phyloP scores from a whole-genome alignment of 805 yeast species.

The Saturnispora dispora region DNA sequence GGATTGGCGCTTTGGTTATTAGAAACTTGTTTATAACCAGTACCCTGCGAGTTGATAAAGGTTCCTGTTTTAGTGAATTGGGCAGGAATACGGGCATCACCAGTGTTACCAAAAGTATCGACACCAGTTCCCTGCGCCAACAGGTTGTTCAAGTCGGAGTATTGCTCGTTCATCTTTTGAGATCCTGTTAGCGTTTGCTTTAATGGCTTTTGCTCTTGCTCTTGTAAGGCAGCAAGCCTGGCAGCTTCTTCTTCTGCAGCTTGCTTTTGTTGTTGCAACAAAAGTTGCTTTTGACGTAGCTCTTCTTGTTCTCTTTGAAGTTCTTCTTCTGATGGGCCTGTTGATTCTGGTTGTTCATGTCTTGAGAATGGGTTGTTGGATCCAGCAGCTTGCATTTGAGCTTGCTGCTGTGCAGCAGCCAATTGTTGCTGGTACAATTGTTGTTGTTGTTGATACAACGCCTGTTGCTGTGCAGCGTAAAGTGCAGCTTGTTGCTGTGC shows the following conservation, averaged over 20 bases:
- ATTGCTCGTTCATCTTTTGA: constrained; percentile 44
- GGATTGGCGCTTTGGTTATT: constrained; percentile 42
- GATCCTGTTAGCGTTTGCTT: constrained; percentile 43
- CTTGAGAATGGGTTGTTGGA: constrained; percentile 31
- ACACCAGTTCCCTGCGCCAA: constrained; percentile 83
- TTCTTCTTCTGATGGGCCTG: constrained; percentile 29
- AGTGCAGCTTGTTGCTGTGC: constrained; percentile 18
- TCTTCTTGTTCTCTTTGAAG: constrained; percentile 44
- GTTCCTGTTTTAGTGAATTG: constrained; percentile 79
- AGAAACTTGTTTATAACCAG: constrained; percentile 54
- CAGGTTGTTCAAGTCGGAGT: constrained; percentile 67
- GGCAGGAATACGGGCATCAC: constrained; percentile 78
- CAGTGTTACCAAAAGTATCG: constrained; percentile 89
- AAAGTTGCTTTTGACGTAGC: constrained; percentile 10
- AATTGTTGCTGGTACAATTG: constrained; percentile 17
- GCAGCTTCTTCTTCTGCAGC: constrained; percentile 10
- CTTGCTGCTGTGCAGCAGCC: constrained; percentile 23
- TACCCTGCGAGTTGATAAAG: constrained; percentile 82
- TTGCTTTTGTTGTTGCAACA: constrained; percentile 9
- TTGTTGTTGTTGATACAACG: constrained; percentile 17
- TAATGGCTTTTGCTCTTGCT: constrained; percentile 28
- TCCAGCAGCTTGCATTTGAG: constrained; percentile 31
- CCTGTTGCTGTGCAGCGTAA: constrained; percentile 13
- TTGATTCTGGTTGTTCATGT: constrained; percentile 15
- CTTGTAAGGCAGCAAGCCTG: constrained; percentile 17